These are phyloP conservation scores for Gastrolobium bilobum DNA, from an alignment of 306 rosid genomes.

Conservation along the genomic window DNA sequence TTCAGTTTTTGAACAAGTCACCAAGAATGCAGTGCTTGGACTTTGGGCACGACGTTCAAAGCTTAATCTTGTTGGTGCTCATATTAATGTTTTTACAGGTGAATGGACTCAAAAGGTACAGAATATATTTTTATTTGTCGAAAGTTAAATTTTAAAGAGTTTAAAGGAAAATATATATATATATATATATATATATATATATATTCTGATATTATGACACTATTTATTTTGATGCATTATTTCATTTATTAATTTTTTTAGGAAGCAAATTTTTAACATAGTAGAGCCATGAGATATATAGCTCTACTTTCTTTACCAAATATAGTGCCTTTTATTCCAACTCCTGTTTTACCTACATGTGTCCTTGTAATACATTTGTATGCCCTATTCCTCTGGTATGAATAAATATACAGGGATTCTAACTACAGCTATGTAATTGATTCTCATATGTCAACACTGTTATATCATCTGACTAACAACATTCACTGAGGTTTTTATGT, in stretches of 20 bases:
- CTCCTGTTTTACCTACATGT: conserved; percentile 25
- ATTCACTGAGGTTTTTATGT: not conserved
- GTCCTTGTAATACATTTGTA: not conserved
- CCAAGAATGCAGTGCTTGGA: conserved; percentile 95
- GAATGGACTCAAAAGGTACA: conserved; percentile 99
- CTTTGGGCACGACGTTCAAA: conserved; percentile 97
- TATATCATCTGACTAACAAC: not conserved
- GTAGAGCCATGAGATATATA: not conserved
- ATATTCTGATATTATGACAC: too few species aligned
- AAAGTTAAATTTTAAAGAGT: conserved; percentile 16
- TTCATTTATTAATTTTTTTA: not conserved
- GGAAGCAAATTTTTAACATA: not conserved
- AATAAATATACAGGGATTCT: conserved; percentile 5
- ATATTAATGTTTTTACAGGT: conserved; percentile 97
- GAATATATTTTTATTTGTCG: conserved; percentile 44
- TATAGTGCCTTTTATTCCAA: conserved; percentile 37
- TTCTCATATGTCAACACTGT: not conserved
- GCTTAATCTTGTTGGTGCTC: conserved; percentile 98
- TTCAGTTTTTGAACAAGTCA: conserved; percentile 98
- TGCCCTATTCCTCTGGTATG: not conserved
- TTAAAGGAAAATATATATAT: not conserved
- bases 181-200: too few species aligned
- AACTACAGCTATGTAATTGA: not conserved
- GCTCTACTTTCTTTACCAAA: conserved; percentile 39
- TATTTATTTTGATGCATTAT: conserved; percentile 20